These are phyloP conservation scores for Aspergillus texensis DNA, from an alignment of 2,329 filamentous ascomycete genomes.

Conservation along the genomic window DNA sequence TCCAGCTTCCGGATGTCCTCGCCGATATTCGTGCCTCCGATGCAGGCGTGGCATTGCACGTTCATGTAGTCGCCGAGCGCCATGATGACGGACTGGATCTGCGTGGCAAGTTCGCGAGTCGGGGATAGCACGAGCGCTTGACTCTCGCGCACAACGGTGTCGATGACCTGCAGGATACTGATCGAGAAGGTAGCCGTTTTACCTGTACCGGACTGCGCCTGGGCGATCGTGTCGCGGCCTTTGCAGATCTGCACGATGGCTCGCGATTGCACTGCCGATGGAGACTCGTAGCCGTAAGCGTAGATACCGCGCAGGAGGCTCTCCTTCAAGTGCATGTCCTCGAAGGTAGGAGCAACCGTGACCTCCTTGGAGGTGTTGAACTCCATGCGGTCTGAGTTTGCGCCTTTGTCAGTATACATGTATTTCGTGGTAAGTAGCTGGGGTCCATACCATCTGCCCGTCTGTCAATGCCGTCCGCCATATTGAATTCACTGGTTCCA, in stretches of 20 bases:
- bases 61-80: constrained; percentile 99
- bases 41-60: constrained; percentile 97
- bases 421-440: constrained; percentile 6
- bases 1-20: constrained; percentile 98
- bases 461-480: constrained; percentile 93
- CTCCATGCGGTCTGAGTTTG: constrained; percentile 78
- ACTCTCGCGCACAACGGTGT: constrained; percentile 87
- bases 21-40: constrained; percentile 95
- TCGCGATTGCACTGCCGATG: constrained; percentile 94
- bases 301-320: constrained; percentile 96
- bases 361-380: constrained; percentile 98
- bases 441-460: constrained; percentile 68
- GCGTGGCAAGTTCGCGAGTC: constrained; percentile 93
- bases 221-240: constrained; percentile 96
- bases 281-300: constrained; percentile 97
- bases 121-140: constrained; percentile 95
- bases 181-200: constrained; percentile 97
- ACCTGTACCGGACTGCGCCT: constrained; percentile 95
- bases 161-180: constrained; percentile 93
- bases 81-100: constrained; percentile 98
- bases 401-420: constrained; percentile 26
- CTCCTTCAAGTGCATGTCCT: constrained; percentile 96
- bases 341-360: constrained; percentile 85
- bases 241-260: constrained; percentile 99
- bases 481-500: constrained; percentile 51